Conservation (phyloP, 1,284 basidiomycete species). For the Erythrobasidium hasegawianum region DNA sequence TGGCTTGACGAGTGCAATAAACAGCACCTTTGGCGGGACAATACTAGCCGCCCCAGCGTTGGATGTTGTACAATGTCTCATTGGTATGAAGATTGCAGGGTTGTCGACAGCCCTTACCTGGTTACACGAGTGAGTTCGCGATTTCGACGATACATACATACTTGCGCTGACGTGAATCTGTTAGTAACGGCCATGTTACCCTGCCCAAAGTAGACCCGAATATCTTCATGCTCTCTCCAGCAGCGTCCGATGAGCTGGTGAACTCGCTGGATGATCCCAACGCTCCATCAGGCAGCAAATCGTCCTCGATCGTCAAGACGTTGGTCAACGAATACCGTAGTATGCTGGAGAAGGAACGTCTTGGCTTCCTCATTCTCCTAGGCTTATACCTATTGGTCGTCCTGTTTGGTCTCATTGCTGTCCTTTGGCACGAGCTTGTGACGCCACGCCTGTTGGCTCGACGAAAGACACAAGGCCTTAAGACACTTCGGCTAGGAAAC, state of each 20-base stretch:
- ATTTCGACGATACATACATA: too few species aligned
- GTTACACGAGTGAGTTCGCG: constrained; percentile 60
- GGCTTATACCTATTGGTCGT: constrained; percentile 73
- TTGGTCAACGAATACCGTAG: constrained; percentile 69
- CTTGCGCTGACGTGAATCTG: background rate
- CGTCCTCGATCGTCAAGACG: constrained; percentile 57
- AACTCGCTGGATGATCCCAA: constrained; percentile 34
- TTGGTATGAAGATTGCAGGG: constrained; percentile 81
- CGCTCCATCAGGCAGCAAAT: constrained; percentile 35
- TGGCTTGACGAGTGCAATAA: constrained; percentile 58
- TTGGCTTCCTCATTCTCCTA: constrained; percentile 77
- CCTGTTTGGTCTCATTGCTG: constrained; percentile 62
- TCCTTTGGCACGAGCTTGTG: constrained; percentile 65
- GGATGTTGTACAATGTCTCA: constrained; percentile 81
- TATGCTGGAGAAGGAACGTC: constrained; percentile 71
- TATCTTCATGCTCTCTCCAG: constrained; percentile 69
- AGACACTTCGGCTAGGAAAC: too few species aligned
- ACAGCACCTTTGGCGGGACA: constrained; percentile 71
- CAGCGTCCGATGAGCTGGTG: constrained; percentile 64
- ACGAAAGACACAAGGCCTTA: constrained; percentile 30
- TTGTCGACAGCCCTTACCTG: constrained; percentile 86
- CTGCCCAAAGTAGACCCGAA: constrained; percentile 69
- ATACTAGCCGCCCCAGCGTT: constrained; percentile 67
- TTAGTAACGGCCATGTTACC: constrained; percentile 66
- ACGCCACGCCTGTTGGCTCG: constrained; percentile 54